These are phyloP conservation scores for Petunia secreta DNA, from an alignment of 257 asterid genomes.

Conservation along the genomic window DNA sequence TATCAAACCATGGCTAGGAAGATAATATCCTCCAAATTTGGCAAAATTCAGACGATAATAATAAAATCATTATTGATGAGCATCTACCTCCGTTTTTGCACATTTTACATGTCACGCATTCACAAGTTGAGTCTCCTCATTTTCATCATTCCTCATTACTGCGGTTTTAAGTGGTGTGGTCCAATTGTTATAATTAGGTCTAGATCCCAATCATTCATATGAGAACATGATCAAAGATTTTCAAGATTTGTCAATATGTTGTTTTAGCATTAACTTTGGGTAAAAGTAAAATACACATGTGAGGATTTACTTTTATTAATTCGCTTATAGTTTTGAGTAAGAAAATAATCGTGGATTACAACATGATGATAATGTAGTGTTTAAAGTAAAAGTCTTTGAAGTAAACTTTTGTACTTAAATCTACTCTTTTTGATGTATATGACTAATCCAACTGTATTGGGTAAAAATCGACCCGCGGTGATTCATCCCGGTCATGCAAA, in stretches of 20 bases:
- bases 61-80: conserved; percentile 4
- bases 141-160: neutral
- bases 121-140: neutral
- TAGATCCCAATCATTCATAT: conserved; percentile 8
- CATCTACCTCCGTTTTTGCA: neutral
- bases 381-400: no score
- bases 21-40: neutral
- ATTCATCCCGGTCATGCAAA: no score
- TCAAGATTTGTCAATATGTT: neutral
- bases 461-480: no score
- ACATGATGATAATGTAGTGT: no score
- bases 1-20: no score
- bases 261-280: neutral
- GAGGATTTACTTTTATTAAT: neutral
- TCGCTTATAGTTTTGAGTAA: no score
- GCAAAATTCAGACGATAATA: conserved; percentile 10
- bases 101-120: neutral
- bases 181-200: conserved; percentile 1
- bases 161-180: neutral
- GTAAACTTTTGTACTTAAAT: no score
- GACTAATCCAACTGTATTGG: no score
- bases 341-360: no score
- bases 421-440: no score
- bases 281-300: no score
- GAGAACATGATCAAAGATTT: no score